Conservation (phyloP, 1,284 basidiomycete species). For the Apiotrichum akiyoshidainum region DNA sequence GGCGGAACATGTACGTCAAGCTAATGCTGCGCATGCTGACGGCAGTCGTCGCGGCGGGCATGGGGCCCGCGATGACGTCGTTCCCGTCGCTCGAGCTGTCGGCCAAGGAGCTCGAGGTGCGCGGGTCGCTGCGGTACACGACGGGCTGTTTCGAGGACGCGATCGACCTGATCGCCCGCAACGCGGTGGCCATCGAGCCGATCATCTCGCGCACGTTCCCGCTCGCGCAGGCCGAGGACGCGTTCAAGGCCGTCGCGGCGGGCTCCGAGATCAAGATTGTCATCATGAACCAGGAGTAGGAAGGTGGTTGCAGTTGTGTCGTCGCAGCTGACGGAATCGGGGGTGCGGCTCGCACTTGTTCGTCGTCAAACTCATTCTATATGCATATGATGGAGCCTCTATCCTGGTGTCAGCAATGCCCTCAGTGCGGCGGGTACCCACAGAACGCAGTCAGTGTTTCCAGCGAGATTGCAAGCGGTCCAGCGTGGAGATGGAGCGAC, state of each 20-base stretch:
- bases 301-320: no score
- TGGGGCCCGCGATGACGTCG: conserved; percentile 22
- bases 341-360: no score
- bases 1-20: conserved; percentile 50
- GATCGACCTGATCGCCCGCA: conserved; percentile 55
- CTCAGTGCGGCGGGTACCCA: no score
- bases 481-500: no score
- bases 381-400: no score
- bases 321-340: no score
- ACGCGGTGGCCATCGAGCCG: conserved; percentile 55
- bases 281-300: conserved; percentile 31
- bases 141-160: conserved; percentile 46
- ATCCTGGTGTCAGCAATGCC: no score
- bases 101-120: conserved; percentile 69
- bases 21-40: background rate
- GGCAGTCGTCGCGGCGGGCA: conserved; percentile 29
- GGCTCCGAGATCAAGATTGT: conserved; percentile 31
- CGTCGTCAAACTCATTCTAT: no score
- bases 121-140: conserved; percentile 45
- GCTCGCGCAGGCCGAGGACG: conserved; percentile 49
- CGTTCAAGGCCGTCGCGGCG: conserved; percentile 54
- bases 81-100: conserved; percentile 32
- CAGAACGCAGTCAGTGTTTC: no score
- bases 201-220: conserved; percentile 58
- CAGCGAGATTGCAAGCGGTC: no score